Percentiles rank a stretch among this genome's conserved stretches.
phyloP scores from a whole-genome alignment of 352 stramenopile species.

The Pythium diclinum region DNA sequence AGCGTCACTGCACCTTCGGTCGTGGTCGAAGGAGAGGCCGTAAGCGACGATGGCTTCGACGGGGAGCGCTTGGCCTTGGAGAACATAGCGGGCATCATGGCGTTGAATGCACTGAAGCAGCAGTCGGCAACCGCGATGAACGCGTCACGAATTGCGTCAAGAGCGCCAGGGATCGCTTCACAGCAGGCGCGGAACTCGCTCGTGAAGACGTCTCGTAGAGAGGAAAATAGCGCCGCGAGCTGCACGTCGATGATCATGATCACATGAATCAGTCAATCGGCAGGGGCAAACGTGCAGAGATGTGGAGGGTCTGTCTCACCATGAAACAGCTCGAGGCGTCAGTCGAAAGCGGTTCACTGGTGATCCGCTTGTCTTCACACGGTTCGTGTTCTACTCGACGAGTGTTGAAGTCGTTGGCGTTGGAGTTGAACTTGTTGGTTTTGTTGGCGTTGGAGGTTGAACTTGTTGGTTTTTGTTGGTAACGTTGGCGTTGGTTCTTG shows the following conservation, averaged over 20 bases:
- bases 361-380: neutral
- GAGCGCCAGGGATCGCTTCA: constrained; percentile 15
- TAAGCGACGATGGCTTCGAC: constrained; percentile 1
- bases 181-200: constrained; percentile 10
- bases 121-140: constrained; percentile 11
- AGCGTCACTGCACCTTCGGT: neutral
- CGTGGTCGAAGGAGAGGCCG: neutral
- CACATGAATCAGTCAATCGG: neutral
- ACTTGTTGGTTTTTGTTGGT: neutral
- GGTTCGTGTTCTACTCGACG: neutral
- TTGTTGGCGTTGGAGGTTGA: neutral
- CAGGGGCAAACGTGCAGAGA: neutral
- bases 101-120: constrained; percentile 2
- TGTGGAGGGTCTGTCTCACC: neutral
- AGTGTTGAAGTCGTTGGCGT: neutral
- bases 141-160: constrained; percentile 12
- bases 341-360: neutral
- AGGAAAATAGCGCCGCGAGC: constrained; percentile 13
- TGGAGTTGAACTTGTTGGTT: neutral
- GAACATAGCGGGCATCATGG: neutral
- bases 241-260: constrained; percentile 5
- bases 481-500: neutral
- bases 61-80: neutral
- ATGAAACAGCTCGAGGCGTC: neutral
- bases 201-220: constrained; percentile 10